Evolutionary conservation across 2,329 filamentous ascomycete species (phyloP).

Genomic region (Apiospora malaysiana): DNA sequence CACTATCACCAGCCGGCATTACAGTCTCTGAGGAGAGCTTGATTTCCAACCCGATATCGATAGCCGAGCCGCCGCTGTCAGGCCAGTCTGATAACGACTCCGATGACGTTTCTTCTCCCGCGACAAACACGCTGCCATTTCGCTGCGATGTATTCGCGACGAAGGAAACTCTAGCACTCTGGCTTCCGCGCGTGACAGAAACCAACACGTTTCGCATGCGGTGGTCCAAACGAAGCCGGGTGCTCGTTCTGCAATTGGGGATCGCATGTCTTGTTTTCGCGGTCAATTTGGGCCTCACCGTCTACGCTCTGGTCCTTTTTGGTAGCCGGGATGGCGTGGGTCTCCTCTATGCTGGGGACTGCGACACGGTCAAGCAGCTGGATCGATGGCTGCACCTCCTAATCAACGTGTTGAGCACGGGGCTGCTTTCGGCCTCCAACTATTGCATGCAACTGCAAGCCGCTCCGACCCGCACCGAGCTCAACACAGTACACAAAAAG

Average conservation of each 20-base stretch:
- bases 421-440: slow-evolving; percentile 42
- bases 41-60: background rate
- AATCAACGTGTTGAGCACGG: slow-evolving; percentile 40
- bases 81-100: background rate
- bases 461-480: slow-evolving; percentile 40
- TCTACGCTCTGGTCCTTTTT: slow-evolving; percentile 2
- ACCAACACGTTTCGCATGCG: slow-evolving; percentile 28
- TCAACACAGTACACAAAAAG: slow-evolving; percentile 33
- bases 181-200: slow-evolving; percentile 33
- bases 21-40: background rate
- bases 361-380: slow-evolving; percentile 29
- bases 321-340: slow-evolving; percentile 27
- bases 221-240: slow-evolving; percentile 30
- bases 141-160: slow-evolving; percentile 29
- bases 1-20: background rate
- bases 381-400: slow-evolving; percentile 37
- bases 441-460: slow-evolving; percentile 44
- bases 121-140: slow-evolving; percentile 18
- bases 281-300: slow-evolving; percentile 20
- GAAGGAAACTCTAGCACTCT: slow-evolving; percentile 25
- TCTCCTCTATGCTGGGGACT: slow-evolving; percentile 36
- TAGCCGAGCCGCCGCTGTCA: background rate
- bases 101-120: background rate
- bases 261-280: slow-evolving; percentile 33
- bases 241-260: slow-evolving; percentile 32